A percentile compares a stretch with the other conserved stretches of the same genome.
phyloP scores from a whole-genome alignment of 805 yeast species.

The Schwanniomyces pseudopolymorphus region DNA sequence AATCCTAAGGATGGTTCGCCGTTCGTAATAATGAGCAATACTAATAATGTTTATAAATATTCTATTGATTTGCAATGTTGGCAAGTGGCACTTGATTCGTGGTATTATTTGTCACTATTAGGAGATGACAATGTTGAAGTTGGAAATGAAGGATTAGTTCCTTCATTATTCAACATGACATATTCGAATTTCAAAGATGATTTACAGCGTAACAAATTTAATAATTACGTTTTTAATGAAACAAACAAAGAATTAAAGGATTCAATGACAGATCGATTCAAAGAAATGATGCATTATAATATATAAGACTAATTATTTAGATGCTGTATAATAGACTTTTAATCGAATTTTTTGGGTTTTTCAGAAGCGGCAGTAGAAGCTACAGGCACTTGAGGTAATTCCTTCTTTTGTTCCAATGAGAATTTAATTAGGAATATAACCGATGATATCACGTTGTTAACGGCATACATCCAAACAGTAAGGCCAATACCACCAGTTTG shows the following conservation, averaged over 20 bases:
- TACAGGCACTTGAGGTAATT: constrained; percentile 11
- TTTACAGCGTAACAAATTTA: constrained; percentile 9
- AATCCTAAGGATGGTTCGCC: constrained; percentile 40
- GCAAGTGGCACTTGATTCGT: constrained; percentile 48
- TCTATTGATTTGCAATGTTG: constrained; percentile 45
- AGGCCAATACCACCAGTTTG: constrained; percentile 61
- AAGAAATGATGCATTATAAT: constrained; percentile 7
- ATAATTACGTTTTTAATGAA: constrained; percentile 11
- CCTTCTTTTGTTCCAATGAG: constrained; percentile 14
- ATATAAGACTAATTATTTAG: neutral
- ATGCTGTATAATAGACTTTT: neutral
- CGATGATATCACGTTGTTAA: constrained; percentile 28
- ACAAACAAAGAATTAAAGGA: constrained; percentile 10
- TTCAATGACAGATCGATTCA: constrained; percentile 14
- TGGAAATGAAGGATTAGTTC: neutral
- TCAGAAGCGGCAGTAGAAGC: neutral
- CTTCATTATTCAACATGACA: constrained; percentile 5
- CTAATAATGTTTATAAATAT: constrained; percentile 40
- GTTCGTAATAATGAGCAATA: constrained; percentile 34
- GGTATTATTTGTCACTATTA: constrained; percentile 26
- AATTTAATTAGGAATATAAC: constrained; percentile 19
- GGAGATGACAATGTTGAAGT: neutral
- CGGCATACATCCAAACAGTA: constrained; percentile 53
- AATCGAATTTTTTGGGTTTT: neutral
- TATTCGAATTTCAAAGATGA: constrained; percentile 12